Base-by-base conservation (phyloP, 1,284 basidiomycete species). In the Marasmius tenuissimus region DNA sequence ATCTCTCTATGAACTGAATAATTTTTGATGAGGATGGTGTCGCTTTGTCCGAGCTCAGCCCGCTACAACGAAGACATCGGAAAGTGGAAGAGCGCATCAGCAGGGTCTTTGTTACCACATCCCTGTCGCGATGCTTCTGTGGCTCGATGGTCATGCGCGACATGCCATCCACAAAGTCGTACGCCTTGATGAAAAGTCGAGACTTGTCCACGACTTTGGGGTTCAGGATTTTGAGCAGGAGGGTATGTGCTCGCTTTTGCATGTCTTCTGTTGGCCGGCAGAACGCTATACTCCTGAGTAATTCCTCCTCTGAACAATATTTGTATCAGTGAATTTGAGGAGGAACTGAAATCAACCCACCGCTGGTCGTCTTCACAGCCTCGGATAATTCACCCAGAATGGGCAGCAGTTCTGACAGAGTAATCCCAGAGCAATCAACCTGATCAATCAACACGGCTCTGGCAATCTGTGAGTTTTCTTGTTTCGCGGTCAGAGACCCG, bases 101-200 rank as follows among this genome's bases (percentile, higher is more conserved):
- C 1, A 77, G 57, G 0, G 79, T 81, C 70, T 90, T 91, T 10
- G 84, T 82, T 16, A 92, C 76, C 3, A 91, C 78, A 65, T 92
- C 90, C 54, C 75, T 79, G 16, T 77, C 78, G 57, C 79, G 77
- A 8, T 78, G 77, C 64, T 83, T 83, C 56, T 68, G 70, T 27
- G 72, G 69, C 34, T 70, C 73, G 16, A 73, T 62, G 14, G 75
- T 79, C 50, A 77, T 67, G 58, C 69, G 77, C 22, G 76, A 69
- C 27, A 86, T 71, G 9, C 85, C 85, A 65, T 89, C 87, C 4
- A 89, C 75, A 11, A 92, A 79, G 63, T 92, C 88, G 8, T 71
- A 74, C 1, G 88, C 80, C 69, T 88, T 91, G 69, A 92, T 81
- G 70, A 92, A 92, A 34, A 92, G 76, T 12, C 78, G 80, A 0